Percentiles rank a stretch among this genome's conserved stretches.
phyloP scores from a whole-genome alignment of 108 stramenopile genomes.

The Craspedostauros australis region DNA sequence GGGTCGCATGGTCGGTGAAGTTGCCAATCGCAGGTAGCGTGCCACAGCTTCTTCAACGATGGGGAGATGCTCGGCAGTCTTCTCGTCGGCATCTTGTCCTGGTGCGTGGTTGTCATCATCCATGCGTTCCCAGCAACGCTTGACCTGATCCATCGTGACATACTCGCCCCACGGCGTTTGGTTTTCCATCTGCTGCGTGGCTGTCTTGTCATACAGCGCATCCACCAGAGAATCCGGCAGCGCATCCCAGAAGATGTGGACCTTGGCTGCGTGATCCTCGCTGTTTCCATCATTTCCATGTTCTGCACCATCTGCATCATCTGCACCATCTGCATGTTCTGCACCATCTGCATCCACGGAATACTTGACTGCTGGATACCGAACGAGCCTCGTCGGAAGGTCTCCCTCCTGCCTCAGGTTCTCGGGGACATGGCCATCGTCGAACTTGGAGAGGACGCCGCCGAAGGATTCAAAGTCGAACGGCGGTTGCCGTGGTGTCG shows the following conservation, averaged over 20 bases:
- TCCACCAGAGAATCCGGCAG: constrained; percentile 21
- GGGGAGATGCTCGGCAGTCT: neutral
- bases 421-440: constrained; percentile 67
- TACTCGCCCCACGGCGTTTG: constrained; percentile 65
- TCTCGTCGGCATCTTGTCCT: no score
- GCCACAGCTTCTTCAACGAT: no score
- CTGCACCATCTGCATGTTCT: no score
- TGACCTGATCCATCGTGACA: constrained; percentile 48
- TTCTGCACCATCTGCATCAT: neutral
- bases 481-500: no score
- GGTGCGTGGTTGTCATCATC: neutral
- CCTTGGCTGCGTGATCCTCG: neutral
- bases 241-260: constrained; percentile 24
- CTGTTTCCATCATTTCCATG: neutral
- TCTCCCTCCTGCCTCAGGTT: constrained; percentile 13
- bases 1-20: constrained; percentile 14
- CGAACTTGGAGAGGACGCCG: constrained; percentile 8
- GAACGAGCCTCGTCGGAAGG: no score
- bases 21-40: no score
- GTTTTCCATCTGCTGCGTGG: neutral
- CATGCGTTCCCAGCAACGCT: constrained; percentile 22
- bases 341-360: no score
- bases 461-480: neutral
- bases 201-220: constrained; percentile 19
- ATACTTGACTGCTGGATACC: no score